Conservation (phyloP, 495 filamentous ascomycete genomes). For the Talaromyces stipitatus region DNA sequence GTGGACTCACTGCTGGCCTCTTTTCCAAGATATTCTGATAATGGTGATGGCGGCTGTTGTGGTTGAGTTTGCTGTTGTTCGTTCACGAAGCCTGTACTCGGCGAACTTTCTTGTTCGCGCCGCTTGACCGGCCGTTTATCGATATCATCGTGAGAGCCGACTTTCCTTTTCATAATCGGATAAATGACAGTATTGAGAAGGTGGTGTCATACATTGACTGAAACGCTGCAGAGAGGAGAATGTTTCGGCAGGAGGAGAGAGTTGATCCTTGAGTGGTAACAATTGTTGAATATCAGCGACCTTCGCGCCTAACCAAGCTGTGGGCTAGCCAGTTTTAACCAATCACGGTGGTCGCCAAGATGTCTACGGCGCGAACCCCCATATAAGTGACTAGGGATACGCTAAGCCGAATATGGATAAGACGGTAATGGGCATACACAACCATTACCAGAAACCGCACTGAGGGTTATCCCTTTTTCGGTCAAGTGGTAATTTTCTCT, state of each 20-base stretch:
- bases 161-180: neutral
- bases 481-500: too few species aligned
- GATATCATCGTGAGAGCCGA: neutral
- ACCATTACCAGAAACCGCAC: too few species aligned
- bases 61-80: neutral
- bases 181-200: neutral
- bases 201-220: neutral
- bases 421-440: too few species aligned
- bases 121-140: neutral
- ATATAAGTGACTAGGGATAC: too few species aligned
- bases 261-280: neutral
- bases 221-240: neutral
- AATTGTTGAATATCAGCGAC: neutral
- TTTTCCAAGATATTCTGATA: neutral
- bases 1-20: neutral
- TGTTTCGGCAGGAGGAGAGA: neutral
- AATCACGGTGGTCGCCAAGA: too few species aligned
- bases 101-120: neutral
- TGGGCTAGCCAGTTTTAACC: too few species aligned
- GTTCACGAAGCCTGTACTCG: neutral
- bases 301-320: neutral
- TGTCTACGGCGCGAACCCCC: too few species aligned
- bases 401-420: too few species aligned
- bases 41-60: neutral
- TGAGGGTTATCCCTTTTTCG: too few species aligned